Evolutionary conservation across 345 rosid species (phyloP), one percentile per base, ranked within the genome.

Genomic region (Erysimum cheiranthoides): DNA sequence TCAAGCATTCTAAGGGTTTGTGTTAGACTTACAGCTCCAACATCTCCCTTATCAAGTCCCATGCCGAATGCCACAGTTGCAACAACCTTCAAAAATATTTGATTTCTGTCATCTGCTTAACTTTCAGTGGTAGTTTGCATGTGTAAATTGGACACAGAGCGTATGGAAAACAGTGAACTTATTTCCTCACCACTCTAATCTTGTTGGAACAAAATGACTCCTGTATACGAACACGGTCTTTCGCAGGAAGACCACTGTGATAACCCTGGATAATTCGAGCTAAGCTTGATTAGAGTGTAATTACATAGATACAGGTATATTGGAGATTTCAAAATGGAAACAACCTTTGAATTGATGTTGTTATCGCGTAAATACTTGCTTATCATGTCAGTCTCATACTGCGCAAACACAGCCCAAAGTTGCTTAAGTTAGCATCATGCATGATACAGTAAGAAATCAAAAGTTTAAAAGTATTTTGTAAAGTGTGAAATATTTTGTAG

Each of bases 51-150:
- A 87, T 95, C 96, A 47, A 95, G 90, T 70, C 99, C 99, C 99
- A 95, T 92, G 68, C 99, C 99, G 74, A 95, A 95, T 68, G 99
- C 99, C 83, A 95, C 99, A 17, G 99, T 95, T 78, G 97, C 99
- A 79, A 92, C 97, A 79, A 95, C 97, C 99, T 94, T 86, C 70
- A 66, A 71, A 32, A 39, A 71, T 67, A 74, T 50, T 25, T 46
- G 14, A 75, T 14, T 77, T 9, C 21, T 11, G 65, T 40, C 56
- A 77, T 66, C 56, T 67, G 31, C 59, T 61, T 69, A 34, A 21
- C 53, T 58, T 32, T 35, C 54, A 49, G n/a, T 68, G 63, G 28
- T 17, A 76, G 34, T 16, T 66, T 45, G 42, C 63, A 66, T 2
- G 36, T 13, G 3, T 38, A 68, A 42, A 68, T 54, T 43, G 54